These are phyloP conservation scores for Vigna trinervia DNA, from an alignment of 306 rosid species.

Conservation along the genomic window DNA sequence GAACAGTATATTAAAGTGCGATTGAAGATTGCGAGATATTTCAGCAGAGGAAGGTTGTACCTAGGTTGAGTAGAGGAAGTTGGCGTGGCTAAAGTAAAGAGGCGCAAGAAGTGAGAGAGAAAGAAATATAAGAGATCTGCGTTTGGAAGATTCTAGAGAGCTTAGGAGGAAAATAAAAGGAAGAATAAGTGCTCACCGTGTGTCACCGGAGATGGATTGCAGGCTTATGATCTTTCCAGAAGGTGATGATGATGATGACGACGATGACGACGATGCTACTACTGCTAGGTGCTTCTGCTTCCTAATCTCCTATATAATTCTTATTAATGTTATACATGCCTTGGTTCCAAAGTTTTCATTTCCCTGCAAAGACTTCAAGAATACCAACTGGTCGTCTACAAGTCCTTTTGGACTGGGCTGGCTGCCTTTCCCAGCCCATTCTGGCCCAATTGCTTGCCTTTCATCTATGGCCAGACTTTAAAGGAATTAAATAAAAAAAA, in stretches of 20 bases:
- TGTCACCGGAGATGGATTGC: conserved; percentile 32
- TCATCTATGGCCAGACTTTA: too few relatives aligned
- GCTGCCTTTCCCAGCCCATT: neutral
- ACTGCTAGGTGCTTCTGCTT: neutral
- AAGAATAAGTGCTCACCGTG: conserved; percentile 6
- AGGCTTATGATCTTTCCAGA: conserved; percentile 31
- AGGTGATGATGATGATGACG: neutral
- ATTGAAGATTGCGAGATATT: neutral
- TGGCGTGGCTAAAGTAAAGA: neutral
- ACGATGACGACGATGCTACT: neutral
- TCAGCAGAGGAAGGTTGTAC: neutral
- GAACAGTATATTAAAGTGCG: neutral
- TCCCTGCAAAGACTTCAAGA: neutral
- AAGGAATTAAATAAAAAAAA: too few relatives aligned
- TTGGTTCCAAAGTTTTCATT: conserved; percentile 1
- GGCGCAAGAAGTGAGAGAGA: neutral
- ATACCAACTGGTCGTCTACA: neutral
- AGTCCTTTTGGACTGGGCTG: conserved; percentile 1
- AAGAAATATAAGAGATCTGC: conserved; percentile 39
- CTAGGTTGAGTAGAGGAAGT: neutral
- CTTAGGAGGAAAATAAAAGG: neutral
- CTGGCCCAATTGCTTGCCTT: neutral
- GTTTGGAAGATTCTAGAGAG: conserved; percentile 45
- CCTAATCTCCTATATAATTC: neutral
- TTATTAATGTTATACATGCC: neutral